Evolutionary conservation across 2,329 filamentous ascomycete genomes (phyloP), one percentile per base, ranked within the genome.

Genomic region (Aaosphaeria arxii): DNA sequence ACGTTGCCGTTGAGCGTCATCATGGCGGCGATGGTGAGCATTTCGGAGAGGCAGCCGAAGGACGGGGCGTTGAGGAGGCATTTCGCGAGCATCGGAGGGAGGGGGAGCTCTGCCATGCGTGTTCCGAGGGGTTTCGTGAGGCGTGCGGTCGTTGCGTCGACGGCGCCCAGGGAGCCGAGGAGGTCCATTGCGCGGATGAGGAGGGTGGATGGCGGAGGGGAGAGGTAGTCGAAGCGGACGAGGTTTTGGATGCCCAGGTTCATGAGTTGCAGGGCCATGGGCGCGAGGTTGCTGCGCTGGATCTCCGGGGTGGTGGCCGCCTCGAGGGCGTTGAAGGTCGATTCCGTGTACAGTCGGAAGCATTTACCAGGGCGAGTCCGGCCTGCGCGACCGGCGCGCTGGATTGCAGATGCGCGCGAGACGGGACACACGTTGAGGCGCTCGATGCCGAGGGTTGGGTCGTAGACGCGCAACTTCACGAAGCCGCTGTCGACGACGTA

Each of bases 51-150:
- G 57, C 91, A 96, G 35, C 79, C 79, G 70, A 96, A 95, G 0
- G 80, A 77, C 4, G 83, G 74, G 0, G 91, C 88, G 13, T 85
- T 83, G 6, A 97, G 82, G 4, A 96, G 77, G 0, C 88, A 89
- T 71, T 92, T 95, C 5, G 87, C 89, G 81, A 96, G 94, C 90
- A 96, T 96, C 0, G 94, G 94, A 58, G 96, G 90, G 6, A 97
- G 83, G 0, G 91, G 88, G 40, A 99, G 77, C 67, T 97, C 92
- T 0, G 94, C 92, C 91, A 97, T 96, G 40, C 89, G 82, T 51
- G 83, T 78, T 1, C 94, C 94, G n/a, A 96, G 76, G 0, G 94
- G 91, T 57, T 83, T 86, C 2, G 92, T 96, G 30, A 99, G 81
- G 64, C 92, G 95, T 11, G 91, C 91, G 63, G 96, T 92, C 17